These are phyloP conservation scores for Tuctoria greenei DNA, from an alignment of 176 grass and related monocot species.

Conservation along the genomic window DNA sequence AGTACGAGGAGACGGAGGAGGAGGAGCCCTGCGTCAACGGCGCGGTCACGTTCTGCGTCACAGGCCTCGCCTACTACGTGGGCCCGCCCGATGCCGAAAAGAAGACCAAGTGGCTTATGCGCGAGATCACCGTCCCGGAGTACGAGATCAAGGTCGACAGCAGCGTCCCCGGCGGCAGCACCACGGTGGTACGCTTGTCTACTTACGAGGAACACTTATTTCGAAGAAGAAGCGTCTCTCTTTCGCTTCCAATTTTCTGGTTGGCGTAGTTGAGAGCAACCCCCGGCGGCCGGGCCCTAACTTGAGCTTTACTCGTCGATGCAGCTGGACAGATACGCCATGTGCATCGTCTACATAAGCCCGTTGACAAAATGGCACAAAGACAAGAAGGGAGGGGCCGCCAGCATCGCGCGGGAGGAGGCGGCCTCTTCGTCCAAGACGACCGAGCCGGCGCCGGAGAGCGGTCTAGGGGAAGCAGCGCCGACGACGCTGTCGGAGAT, in stretches of 20 bases:
- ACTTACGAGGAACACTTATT: too few relatives aligned
- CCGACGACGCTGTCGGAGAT: background rate
- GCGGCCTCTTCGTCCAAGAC: background rate
- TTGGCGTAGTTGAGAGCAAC: background rate
- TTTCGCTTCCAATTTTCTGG: background rate
- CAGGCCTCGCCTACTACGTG: constrained; percentile 25
- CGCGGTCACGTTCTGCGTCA: background rate
- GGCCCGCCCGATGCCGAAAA: constrained; percentile 10
- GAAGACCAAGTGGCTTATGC: constrained; percentile 49
- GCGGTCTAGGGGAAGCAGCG: background rate
- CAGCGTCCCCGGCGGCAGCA: background rate
- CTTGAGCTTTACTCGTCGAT: background rate
- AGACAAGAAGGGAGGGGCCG: background rate
- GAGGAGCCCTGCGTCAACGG: background rate
- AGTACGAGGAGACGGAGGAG: background rate
- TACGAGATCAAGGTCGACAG: background rate
- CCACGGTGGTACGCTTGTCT: background rate
- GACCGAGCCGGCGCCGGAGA: background rate
- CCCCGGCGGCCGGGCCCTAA: background rate
- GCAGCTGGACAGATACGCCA: constrained; percentile 37
- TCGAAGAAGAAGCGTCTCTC: too few relatives aligned
- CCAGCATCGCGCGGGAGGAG: background rate
- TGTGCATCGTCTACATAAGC: constrained; percentile 28
- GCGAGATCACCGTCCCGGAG: constrained; percentile 23
- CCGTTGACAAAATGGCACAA: background rate